Evolutionary conservation across 2,329 filamentous ascomycete species (phyloP).

Genomic region (Knufia petricola): DNA sequence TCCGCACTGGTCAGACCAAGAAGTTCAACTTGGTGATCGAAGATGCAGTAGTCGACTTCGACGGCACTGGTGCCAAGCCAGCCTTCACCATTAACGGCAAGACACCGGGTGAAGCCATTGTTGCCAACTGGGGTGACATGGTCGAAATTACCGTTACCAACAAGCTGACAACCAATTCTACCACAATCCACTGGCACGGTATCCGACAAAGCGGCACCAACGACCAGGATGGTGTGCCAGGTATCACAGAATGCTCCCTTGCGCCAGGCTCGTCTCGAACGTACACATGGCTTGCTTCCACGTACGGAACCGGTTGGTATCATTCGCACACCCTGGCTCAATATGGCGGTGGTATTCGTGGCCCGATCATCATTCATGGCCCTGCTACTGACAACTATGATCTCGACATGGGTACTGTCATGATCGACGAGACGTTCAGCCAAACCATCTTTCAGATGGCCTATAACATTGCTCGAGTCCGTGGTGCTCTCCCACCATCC

Average conservation of each 20-base stretch:
- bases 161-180: slow-evolving; percentile 45
- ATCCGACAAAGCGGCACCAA: slow-evolving; percentile 48
- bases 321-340: slow-evolving; percentile 48
- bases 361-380: slow-evolving; percentile 22
- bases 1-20: slow-evolving; percentile 14
- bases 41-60: slow-evolving; percentile 10
- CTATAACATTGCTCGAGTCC: slow-evolving; percentile 15
- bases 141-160: slow-evolving; percentile 49
- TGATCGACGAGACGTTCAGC: slow-evolving; percentile 20
- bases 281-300: slow-evolving; percentile 41
- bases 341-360: slow-evolving; percentile 21
- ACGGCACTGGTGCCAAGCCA: slow-evolving; percentile 29
- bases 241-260: slow-evolving; percentile 43
- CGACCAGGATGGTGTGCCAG: slow-evolving; percentile 48
- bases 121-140: slow-evolving; percentile 53
- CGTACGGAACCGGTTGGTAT: slow-evolving; percentile 49
- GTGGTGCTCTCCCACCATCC: slow-evolving; percentile 13
- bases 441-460: slow-evolving; percentile 18
- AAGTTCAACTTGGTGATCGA: slow-evolving; percentile 15
- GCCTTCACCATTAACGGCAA: slow-evolving; percentile 59
- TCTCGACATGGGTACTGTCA: slow-evolving; percentile 18
- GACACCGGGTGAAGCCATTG: slow-evolving; percentile 57
- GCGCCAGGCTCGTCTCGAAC: slow-evolving; percentile 44
- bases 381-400: slow-evolving; percentile 22
- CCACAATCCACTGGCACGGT: slow-evolving; percentile 54